Evolutionary conservation across 2,329 filamentous ascomycete species (phyloP).

Genomic region (Emmonsia crescens): DNA sequence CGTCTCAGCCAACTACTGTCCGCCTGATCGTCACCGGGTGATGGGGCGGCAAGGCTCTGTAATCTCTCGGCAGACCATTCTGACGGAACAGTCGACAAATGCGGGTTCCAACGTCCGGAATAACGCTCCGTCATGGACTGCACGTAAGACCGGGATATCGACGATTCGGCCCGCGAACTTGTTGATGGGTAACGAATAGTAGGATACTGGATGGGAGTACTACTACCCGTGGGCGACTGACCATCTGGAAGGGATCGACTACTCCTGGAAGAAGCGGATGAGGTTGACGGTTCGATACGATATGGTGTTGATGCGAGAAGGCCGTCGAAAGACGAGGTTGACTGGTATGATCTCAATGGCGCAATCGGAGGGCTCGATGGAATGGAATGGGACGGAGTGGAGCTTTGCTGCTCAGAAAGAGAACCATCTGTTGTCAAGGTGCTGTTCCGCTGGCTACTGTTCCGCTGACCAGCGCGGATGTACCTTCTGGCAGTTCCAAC

Average conservation of each 20-base stretch:
- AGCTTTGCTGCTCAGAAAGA: slow-evolving; percentile 20
- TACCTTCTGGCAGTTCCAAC: slow-evolving; percentile 32
- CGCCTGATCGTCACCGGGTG: slow-evolving; percentile 12
- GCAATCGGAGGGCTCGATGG: slow-evolving; percentile 31
- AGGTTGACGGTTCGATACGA: slow-evolving; percentile 18
- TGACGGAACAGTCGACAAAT: slow-evolving; percentile 37
- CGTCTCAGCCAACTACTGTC: background rate
- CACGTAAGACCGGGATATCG: slow-evolving; percentile 17
- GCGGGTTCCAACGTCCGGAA: slow-evolving; percentile 30
- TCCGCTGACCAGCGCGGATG: slow-evolving; percentile 24
- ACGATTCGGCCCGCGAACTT: slow-evolving; percentile 32
- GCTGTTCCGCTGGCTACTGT: slow-evolving; percentile 26
- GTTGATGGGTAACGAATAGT: slow-evolving; percentile 28
- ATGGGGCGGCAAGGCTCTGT: slow-evolving; percentile 18
- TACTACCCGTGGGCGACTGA: slow-evolving; percentile 27
- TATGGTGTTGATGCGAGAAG: slow-evolving; percentile 24
- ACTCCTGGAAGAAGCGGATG: slow-evolving; percentile 17
- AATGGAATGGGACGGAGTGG: slow-evolving; percentile 27
- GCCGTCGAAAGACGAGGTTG: slow-evolving; percentile 22
- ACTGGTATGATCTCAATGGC: slow-evolving; percentile 24
- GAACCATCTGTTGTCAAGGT: slow-evolving; percentile 18
- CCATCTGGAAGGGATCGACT: slow-evolving; percentile 23
- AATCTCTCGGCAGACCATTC: slow-evolving; percentile 29
- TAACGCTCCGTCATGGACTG: slow-evolving; percentile 26
- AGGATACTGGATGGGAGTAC: slow-evolving; percentile 29